Evolutionary conservation across 2,329 filamentous ascomycete species (phyloP).

Genomic region (Aspergillus quadrilineatus): DNA sequence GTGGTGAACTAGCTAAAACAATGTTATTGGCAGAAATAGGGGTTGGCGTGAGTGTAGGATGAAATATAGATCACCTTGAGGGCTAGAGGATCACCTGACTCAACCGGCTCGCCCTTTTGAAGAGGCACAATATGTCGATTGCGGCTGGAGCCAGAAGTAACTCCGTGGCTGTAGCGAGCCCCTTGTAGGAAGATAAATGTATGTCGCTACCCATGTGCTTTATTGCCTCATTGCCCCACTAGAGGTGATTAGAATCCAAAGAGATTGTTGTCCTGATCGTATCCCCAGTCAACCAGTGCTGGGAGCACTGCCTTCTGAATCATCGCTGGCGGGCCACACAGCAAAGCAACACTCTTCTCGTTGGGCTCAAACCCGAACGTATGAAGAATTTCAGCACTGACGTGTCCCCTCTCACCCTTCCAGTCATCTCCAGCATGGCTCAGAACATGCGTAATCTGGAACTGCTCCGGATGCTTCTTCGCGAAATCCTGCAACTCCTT

Average conservation of each 20-base stretch:
- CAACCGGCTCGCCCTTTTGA: too few relatives aligned
- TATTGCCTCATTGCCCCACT: too few relatives aligned
- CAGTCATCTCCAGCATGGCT: slow-evolving; percentile 19
- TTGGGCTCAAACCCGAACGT: slow-evolving; percentile 26
- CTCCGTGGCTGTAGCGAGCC: too few relatives aligned
- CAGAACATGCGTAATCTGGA: slow-evolving; percentile 16
- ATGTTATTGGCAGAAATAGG: too few relatives aligned
- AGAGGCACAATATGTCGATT: too few relatives aligned
- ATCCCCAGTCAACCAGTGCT: slow-evolving; percentile 48
- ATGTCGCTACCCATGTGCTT: too few relatives aligned
- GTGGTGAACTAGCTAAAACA: too few relatives aligned
- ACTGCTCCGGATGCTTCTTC: slow-evolving; percentile 5
- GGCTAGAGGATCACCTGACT: too few relatives aligned
- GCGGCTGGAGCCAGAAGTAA: too few relatives aligned
- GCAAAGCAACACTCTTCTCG: slow-evolving; percentile 29
- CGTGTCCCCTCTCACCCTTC: background rate
- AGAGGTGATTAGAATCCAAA: slow-evolving; percentile 34
- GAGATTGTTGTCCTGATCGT: slow-evolving; percentile 46
- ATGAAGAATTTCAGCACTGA: background rate
- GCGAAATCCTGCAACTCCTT: slow-evolving; percentile 13
- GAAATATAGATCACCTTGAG: too few relatives aligned
- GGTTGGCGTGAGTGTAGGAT: too few relatives aligned
- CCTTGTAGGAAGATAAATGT: too few relatives aligned
- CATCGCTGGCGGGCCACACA: background rate
- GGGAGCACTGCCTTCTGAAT: slow-evolving; percentile 51